A percentile compares a stretch with the other conserved stretches of the same genome.
phyloP scores from a whole-genome alignment of 1,139 yeast genomes.

The Candida pseudoviswanathii region DNA sequence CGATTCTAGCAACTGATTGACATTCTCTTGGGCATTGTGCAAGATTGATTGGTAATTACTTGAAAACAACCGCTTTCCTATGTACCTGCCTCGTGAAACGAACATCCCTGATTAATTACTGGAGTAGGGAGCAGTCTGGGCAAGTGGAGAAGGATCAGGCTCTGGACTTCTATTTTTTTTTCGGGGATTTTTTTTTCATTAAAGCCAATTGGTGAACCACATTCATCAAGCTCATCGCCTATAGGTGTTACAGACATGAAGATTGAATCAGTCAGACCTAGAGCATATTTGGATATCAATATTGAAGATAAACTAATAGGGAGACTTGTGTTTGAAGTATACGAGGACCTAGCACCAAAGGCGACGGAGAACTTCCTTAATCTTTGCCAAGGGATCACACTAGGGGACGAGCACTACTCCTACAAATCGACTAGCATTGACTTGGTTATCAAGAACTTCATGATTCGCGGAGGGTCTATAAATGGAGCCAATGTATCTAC shows the following conservation, averaged over 20 bases:
- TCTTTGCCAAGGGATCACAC: constrained; percentile 39
- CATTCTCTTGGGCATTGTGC: constrained; percentile 45
- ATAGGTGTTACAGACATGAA: constrained; percentile 25
- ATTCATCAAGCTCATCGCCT: too few relatives aligned
- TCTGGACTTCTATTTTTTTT: constrained; percentile 4
- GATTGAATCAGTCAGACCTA: constrained; percentile 32
- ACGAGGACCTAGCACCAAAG: constrained; percentile 56
- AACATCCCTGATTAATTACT: not conserved
- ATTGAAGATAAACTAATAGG: constrained; percentile 54
- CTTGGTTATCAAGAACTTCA: constrained; percentile 72
- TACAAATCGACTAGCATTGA: constrained; percentile 59
- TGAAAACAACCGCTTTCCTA: constrained; percentile 4
- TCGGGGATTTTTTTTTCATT: not conserved
- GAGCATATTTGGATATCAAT: constrained; percentile 60
- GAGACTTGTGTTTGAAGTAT: constrained; percentile 65
- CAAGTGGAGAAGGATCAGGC: not conserved
- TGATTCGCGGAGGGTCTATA: constrained; percentile 78
- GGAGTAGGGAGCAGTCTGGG: not conserved
- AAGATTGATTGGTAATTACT: constrained; percentile 17
- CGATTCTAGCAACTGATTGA: constrained; percentile 40
- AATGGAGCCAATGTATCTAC: constrained; percentile 54
- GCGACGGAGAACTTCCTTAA: constrained; percentile 55
- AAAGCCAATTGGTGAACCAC: too few relatives aligned
- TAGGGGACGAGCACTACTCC: constrained; percentile 24
- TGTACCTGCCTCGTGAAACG: not conserved